phyloP scores from a whole-genome alignment of 2,329 filamentous ascomycete species.

The Rosellinia necatrix region DNA sequence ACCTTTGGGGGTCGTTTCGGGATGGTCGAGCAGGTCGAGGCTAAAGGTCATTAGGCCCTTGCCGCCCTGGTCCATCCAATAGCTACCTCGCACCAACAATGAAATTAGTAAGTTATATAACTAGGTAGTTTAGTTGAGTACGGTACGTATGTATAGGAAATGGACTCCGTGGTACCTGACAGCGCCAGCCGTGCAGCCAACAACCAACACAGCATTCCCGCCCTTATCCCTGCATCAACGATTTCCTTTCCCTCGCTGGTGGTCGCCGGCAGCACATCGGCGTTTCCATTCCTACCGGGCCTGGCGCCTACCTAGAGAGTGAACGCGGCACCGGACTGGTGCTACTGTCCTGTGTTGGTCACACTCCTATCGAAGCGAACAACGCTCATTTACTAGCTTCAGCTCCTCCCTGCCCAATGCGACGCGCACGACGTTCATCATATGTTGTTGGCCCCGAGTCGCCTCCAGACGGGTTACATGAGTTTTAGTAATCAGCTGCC shows the following conservation, averaged over 20 bases:
- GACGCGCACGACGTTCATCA: conserved; percentile 16
- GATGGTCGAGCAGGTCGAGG: too few species aligned
- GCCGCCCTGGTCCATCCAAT: too few species aligned
- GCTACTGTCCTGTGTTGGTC: conserved; percentile 10
- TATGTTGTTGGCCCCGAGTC: conserved; percentile 13
- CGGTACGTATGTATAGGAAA: neutral
- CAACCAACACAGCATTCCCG: conserved; percentile 12
- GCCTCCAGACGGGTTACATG: conserved; percentile 20
- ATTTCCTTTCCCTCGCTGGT: conserved; percentile 10
- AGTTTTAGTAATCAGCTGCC: conserved; percentile 29
- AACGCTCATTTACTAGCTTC: conserved; percentile 18
- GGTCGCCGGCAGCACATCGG: conserved; percentile 17
- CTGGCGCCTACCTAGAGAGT: neutral
- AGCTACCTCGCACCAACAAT: too few species aligned
- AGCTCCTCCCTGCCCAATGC: conserved; percentile 14
- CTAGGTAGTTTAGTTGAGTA: too few species aligned
- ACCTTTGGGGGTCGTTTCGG: too few species aligned
- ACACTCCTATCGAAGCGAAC: conserved; percentile 21
- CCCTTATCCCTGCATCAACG: conserved; percentile 19
- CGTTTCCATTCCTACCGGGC: neutral
- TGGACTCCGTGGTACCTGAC: neutral
- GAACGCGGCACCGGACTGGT: conserved; percentile 13
- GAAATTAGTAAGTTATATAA: too few species aligned
- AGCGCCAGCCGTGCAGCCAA: conserved; percentile 22
- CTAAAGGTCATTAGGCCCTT: too few species aligned